phyloP scores from a whole-genome alignment of 768 basidiomycete genomes.

The Psilocybe cubensis region DNA sequence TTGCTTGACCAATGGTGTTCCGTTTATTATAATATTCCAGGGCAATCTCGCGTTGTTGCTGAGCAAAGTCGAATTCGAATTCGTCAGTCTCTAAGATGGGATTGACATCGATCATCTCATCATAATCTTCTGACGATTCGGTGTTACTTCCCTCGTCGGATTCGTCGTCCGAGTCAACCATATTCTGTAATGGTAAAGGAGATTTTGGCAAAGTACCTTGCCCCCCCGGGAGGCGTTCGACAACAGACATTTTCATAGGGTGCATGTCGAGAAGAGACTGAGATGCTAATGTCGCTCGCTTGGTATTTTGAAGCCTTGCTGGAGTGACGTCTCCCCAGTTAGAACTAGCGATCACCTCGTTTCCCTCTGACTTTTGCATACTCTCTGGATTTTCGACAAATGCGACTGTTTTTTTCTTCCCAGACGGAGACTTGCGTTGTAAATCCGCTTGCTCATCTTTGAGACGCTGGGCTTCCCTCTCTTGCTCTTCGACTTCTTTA shows the following conservation, averaged over 20 bases:
- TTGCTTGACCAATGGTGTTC: constrained; percentile 54
- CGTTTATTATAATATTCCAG: constrained; percentile 72
- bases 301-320: constrained; percentile 46
- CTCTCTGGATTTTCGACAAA: constrained; percentile 52
- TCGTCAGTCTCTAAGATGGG: constrained; percentile 45
- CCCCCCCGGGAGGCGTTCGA: constrained; percentile 58
- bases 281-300: constrained; percentile 39
- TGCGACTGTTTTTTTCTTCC: constrained; percentile 63
- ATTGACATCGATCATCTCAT: constrained; percentile 37
- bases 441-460: constrained; percentile 30
- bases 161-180: constrained; percentile 72
- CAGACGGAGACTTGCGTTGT: constrained; percentile 28
- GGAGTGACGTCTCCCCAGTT: constrained; percentile 62
- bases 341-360: constrained; percentile 16
- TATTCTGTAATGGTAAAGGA: constrained; percentile 18
- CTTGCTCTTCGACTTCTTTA: constrained; percentile 41
- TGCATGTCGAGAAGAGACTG: constrained; percentile 37
- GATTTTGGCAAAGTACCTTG: constrained; percentile 20
- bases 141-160: constrained; percentile 42
- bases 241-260: constrained; percentile 71
- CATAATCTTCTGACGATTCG: constrained; percentile 27
- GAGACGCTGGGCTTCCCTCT: constrained; percentile 33
- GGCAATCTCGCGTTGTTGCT: constrained; percentile 76
- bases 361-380: constrained; percentile 21
- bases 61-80: constrained; percentile 62